A percentile compares a stretch with the other conserved stretches of the same genome.
These are phyloP conservation scores for Aspergillus clavatus DNA, from an alignment of 2,329 filamentous ascomycete genomes.

Conservation along the genomic window DNA sequence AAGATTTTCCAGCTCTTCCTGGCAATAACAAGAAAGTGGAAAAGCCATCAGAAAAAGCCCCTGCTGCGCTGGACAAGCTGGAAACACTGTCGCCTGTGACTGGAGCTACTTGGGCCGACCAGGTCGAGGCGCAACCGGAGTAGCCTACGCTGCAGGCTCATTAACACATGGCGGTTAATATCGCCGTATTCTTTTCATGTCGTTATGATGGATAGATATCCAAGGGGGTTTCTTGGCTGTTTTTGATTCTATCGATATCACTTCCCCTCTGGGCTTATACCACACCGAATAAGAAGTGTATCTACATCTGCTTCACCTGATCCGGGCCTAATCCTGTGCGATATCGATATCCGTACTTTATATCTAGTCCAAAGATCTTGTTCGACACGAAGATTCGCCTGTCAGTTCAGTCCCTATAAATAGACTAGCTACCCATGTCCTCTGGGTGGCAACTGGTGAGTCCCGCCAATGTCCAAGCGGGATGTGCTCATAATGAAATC, in stretches of 20 bases:
- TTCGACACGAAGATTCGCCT: not conserved
- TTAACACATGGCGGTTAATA: not conserved
- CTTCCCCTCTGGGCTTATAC: not conserved
- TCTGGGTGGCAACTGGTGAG: not conserved
- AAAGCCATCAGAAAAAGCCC: slow-evolving; percentile 6
- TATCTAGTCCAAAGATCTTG: not conserved
- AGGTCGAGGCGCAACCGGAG: slow-evolving; percentile 25
- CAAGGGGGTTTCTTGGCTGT: not conserved
- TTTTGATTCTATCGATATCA: not conserved
- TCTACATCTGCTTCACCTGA: not conserved
- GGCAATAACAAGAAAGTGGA: slow-evolving; percentile 19
- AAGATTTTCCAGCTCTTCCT: slow-evolving; percentile 35
- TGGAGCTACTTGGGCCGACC: slow-evolving; percentile 31
- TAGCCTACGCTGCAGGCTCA: not conserved
- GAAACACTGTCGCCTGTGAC: slow-evolving; percentile 27
- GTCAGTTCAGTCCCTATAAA: no score
- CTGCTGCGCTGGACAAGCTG: slow-evolving; percentile 18
- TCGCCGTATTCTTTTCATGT: not conserved
- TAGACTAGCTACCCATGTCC: no score
- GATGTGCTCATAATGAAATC: not conserved
- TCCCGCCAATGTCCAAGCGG: not conserved
- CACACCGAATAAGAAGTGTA: not conserved
- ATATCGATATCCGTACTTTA: no score
- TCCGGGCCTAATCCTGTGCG: no score
- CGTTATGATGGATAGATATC: not conserved